Evolutionary conservation across 805 yeast genomes (phyloP), one percentile per base, ranked within the genome.

Genomic region (Kuraishia molischiana): DNA sequence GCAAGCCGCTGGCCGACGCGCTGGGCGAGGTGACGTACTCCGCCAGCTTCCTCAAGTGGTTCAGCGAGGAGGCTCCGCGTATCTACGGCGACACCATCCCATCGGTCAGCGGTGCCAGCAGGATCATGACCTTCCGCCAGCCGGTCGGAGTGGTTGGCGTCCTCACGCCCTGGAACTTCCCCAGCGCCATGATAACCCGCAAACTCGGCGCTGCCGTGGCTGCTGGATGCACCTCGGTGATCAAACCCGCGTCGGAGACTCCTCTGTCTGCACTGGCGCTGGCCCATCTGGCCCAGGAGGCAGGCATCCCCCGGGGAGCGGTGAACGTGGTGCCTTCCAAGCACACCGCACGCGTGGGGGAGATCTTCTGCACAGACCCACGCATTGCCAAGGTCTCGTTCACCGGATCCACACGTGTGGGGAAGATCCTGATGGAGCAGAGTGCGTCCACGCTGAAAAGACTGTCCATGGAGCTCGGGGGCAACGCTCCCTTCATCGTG

Each of bases 1-100:
- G 94, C 24, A 83, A 83, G 56, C 73, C 89, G 1, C 56, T 67
- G 11, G 68, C 74, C 1, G 92, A 83, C 52, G 78, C 90, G 11
- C 51, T 61, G 34, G 89, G 86, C 4, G 92, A 83, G 53, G 67
- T 83, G 20, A 55, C 51, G 36, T 77, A 78, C 46, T 79, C 82
- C 8, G 80, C 85, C 1, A 72, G 84, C 5, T 87, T 82, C 58
- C 81, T 85, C 54, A 87, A 85, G 52, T 89, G 97, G 96, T 89
- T 77, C 53, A 68, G 94, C 24, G 92, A 81, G 54, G 84, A 77
- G 46, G 90, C 90, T 5, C 83, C 86, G 29, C 69, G 86, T 48
- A 56, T 72, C 19, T 62, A 74, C 38, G 90, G 90, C 13, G 79
- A 77, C 43, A 61, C 69, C 14, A 73, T 82, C 38, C 69, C 71